phyloP scores from a whole-genome alignment of 139 green algal species.

The Tetraselmis striata region DNA sequence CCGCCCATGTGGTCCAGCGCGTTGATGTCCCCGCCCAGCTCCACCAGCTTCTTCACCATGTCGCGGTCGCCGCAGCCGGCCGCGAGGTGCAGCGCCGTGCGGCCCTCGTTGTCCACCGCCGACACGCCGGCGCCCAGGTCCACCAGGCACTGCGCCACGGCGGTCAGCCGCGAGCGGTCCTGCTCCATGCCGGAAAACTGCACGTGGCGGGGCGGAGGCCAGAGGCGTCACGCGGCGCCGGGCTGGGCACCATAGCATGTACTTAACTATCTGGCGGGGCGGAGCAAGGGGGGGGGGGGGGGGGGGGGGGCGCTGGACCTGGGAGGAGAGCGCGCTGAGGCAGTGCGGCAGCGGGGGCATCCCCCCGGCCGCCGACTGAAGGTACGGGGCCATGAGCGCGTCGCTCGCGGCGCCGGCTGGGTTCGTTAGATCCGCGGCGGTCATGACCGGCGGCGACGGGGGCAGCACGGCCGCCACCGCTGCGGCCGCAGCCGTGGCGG shows the following conservation, averaged over 20 bases:
- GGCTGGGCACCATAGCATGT: conserved; percentile 7
- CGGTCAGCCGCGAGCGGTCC: conserved; percentile 37
- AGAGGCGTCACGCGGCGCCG: not conserved
- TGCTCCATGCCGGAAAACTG: conserved; percentile 40
- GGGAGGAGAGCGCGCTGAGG: not conserved
- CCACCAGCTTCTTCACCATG: conserved; percentile 49
- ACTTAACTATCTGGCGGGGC: no score
- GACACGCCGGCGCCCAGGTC: conserved; percentile 33
- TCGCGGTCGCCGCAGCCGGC: conserved; percentile 43
- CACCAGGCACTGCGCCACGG: conserved; percentile 43
- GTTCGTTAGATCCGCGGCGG: conserved; percentile 20
- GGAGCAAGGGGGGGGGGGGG: not conserved
- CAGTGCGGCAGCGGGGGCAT: not conserved
- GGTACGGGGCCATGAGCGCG: not conserved
- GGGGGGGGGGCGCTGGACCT: no score
- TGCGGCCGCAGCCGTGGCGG: no score
- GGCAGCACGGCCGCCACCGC: no score
- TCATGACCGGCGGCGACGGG: not conserved
- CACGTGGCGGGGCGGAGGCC: not conserved
- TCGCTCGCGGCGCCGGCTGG: conserved; percentile 22
- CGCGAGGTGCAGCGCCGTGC: conserved; percentile 27
- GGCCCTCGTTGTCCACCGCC: conserved; percentile 42
- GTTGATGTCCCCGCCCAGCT: conserved; percentile 52
- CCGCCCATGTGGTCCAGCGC: conserved; percentile 34
- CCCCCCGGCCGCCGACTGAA: not conserved